phyloP scores from a whole-genome alignment of 306 rosid genomes.

The Fragaria nilgerrensis region DNA sequence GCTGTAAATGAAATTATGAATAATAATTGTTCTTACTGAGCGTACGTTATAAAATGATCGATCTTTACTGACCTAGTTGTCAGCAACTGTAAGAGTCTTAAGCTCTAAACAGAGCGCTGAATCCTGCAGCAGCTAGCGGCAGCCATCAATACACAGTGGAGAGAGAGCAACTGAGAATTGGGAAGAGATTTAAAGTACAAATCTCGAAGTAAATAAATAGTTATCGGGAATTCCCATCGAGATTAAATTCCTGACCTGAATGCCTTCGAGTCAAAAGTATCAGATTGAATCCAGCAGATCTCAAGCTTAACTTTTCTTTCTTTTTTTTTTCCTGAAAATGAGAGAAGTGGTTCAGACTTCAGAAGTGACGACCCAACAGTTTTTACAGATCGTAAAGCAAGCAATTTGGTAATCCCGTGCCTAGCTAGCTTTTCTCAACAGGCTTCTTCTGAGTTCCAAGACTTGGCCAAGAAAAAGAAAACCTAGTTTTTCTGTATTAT shows the following conservation, averaged over 20 bases:
- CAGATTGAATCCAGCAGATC: background rate
- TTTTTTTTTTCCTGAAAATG: background rate
- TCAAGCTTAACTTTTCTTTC: background rate
- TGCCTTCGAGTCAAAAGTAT: background rate
- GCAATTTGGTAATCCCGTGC: background rate
- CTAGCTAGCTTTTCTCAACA: background rate
- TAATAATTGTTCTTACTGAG: background rate
- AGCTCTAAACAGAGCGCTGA: background rate
- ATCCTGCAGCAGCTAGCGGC: background rate
- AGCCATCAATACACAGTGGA: constrained; percentile 3
- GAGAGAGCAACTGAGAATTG: background rate
- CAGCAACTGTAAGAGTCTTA: background rate
- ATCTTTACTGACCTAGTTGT: background rate
- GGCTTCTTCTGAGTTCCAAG: background rate
- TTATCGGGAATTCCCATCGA: background rate
- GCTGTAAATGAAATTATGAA: constrained; percentile 1
- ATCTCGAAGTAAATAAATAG: background rate
- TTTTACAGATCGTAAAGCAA: background rate
- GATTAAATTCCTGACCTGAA: background rate
- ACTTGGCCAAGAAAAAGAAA: background rate
- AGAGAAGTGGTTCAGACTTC: background rate
- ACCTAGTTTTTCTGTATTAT: background rate
- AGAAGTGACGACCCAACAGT: background rate
- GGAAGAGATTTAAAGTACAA: background rate
- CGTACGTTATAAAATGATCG: background rate